Conservation (phyloP, 1,139 yeast genomes). For the Torulaspora globosa region DNA sequence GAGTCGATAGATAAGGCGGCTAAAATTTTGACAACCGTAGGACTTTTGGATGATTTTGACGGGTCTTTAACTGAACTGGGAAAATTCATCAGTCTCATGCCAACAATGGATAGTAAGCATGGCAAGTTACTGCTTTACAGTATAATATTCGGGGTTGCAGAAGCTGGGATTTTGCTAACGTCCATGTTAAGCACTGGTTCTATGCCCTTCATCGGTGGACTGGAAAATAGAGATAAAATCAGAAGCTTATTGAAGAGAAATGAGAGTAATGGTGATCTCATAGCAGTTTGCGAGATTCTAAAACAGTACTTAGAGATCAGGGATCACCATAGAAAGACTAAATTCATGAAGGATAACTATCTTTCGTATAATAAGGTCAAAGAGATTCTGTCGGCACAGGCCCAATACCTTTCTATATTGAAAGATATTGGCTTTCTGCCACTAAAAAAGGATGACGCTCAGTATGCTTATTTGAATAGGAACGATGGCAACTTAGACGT, state of each 20-base stretch:
- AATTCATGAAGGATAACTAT: conserved; percentile 57
- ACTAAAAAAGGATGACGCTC: conserved; percentile 39
- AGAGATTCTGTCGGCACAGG: conserved; percentile 66
- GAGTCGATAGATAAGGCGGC: conserved; percentile 61
- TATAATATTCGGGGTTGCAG: conserved; percentile 80
- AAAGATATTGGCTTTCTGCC: conserved; percentile 77
- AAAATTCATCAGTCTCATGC: conserved; percentile 71
- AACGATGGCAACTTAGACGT: conserved; percentile 50
- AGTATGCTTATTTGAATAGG: conserved; percentile 40
- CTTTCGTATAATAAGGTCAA: conserved; percentile 62
- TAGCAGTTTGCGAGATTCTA: conserved; percentile 57
- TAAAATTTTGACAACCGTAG: conserved; percentile 59
- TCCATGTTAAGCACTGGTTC: conserved; percentile 69
- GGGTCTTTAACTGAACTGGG: conserved; percentile 68
- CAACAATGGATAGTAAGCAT: conserved; percentile 74
- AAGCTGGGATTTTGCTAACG: conserved; percentile 67
- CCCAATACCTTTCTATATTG: conserved; percentile 63
- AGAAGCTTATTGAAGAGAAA: conserved; percentile 47
- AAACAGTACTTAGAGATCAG: conserved; percentile 46
- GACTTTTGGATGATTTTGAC: conserved; percentile 57
- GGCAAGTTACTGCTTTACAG: conserved; percentile 80
- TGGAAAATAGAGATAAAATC: conserved; percentile 62
- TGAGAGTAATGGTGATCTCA: conserved; percentile 61
- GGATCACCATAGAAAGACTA: conserved; percentile 38
- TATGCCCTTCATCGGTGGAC: conserved; percentile 57